phyloP scores from a whole-genome alignment of 1,139 yeast genomes.

The Lodderomyces theae region DNA sequence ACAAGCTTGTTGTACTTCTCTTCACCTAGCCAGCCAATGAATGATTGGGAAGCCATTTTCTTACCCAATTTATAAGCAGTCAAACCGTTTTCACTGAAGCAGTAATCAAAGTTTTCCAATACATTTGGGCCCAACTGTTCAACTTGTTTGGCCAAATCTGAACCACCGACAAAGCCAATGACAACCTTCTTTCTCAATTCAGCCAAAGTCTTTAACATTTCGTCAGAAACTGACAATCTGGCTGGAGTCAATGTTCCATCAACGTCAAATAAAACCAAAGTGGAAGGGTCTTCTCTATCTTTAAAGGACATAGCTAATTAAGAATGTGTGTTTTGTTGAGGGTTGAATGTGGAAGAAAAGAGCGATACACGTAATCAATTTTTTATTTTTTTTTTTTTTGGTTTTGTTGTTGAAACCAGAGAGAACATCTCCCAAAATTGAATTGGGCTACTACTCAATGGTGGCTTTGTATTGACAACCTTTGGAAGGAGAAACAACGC shows the following conservation, averaged over 20 bases:
- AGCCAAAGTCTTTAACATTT: slow-evolving; percentile 67
- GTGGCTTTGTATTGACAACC: too few species aligned
- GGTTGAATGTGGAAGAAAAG: neutral
- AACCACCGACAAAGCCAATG: slow-evolving; percentile 98
- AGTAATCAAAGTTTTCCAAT: slow-evolving; percentile 82
- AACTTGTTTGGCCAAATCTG: slow-evolving; percentile 88
- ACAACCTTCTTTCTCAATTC: slow-evolving; percentile 87
- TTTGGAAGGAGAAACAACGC: too few species aligned
- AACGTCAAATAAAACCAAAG: slow-evolving; percentile 87
- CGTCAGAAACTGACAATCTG: slow-evolving; percentile 76
- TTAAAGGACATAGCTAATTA: slow-evolving; percentile 45
- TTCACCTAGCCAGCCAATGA: slow-evolving; percentile 93
- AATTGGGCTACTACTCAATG: too few species aligned
- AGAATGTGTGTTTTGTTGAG: neutral
- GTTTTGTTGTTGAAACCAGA: too few species aligned
- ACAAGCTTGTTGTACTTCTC: slow-evolving; percentile 88
- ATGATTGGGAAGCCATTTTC: slow-evolving; percentile 86
- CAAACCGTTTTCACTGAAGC: slow-evolving; percentile 96
- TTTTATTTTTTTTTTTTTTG: too few species aligned
- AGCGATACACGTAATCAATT: neutral
- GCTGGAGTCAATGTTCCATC: slow-evolving; percentile 99
- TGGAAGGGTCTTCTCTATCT: slow-evolving; percentile 53
- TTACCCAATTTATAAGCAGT: slow-evolving; percentile 93
- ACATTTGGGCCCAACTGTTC: slow-evolving; percentile 89
- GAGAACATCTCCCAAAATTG: too few species aligned